Base-by-base conservation (phyloP, 2,329 filamentous ascomycete genomes). In the Diplodia corticola region DNA sequence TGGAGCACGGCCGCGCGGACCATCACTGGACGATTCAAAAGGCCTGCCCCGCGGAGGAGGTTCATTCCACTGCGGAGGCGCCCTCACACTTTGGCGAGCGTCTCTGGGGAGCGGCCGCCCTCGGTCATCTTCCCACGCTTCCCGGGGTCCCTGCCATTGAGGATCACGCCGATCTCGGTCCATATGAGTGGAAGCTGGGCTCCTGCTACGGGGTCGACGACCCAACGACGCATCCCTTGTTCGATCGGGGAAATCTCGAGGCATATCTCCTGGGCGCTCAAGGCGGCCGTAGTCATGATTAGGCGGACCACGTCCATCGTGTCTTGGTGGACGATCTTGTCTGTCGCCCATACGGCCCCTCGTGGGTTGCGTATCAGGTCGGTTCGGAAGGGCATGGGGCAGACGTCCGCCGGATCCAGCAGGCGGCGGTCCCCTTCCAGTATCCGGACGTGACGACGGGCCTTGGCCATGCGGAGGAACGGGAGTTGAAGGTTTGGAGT, bases 301-400 rank as follows among this genome's bases (percentile, higher is more conserved):
- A 26, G 72, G 72, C 30, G 69, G 68, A n/a, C 70, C 70, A 59
- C 77, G 74, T 64, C 65, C 70, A 37, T 79, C 78, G 24, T 78
- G 74, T 57, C 77, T 72, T 17, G 69, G 44, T 22, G 69, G 69
- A 22, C 76, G 75, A 28, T 79, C 77, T n/a, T 71, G 69, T 35
- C 76, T 75, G 44, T 78, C 75, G 24, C 68, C 54, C 48, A 72
- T 72, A 44, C 76, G 73, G 22, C 69, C 54, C 26, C 80, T 80
- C 0, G 82, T 82, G 53, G 85, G 82, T 7, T 85, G 85, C 12
- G 86, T 81, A 69, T 89, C 86, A 17, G 87, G 87, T 64, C 86
- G 81, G 64, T 78, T 86, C 1, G 88, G 88, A 6, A 89, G 77
- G 17, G 76, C 75, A 69, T 80, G 80, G 30, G 77, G 71, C 69